Percentiles rank a stretch among this genome's conserved stretches.
Conservation (phyloP, 768 basidiomycete genomes). For the Mycena rebaudengoi region DNA sequence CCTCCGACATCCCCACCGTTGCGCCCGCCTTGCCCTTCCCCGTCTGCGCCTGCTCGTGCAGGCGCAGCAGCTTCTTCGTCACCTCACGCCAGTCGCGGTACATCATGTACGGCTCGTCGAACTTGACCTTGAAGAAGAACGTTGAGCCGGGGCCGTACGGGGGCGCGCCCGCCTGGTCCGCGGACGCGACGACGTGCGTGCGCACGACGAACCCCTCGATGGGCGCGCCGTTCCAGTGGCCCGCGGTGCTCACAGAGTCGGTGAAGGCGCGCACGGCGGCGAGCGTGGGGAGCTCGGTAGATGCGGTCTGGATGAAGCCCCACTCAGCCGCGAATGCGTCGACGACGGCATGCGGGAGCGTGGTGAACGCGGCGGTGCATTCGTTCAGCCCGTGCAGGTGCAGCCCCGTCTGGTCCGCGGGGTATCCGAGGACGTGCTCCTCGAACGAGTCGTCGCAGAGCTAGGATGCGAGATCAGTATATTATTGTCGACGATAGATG, state of each 20-base stretch:
- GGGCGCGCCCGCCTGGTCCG: slow-evolving; percentile 37
- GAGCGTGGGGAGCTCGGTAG: slow-evolving; percentile 66
- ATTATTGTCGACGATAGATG: background rate
- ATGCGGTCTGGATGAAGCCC: slow-evolving; percentile 88
- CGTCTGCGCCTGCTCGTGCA: slow-evolving; percentile 35
- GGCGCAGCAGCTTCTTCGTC: slow-evolving; percentile 74
- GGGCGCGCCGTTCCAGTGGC: slow-evolving; percentile 38
- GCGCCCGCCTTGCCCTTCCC: slow-evolving; percentile 25
- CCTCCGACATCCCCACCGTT: slow-evolving; percentile 33
- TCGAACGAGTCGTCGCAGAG: slow-evolving; percentile 98
- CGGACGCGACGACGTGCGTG: slow-evolving; percentile 12
- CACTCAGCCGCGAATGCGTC: slow-evolving; percentile 86
- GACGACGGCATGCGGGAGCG: slow-evolving; percentile 71
- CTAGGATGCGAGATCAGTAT: slow-evolving; percentile 45
- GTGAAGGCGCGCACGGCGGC: slow-evolving; percentile 79
- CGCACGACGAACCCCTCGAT: slow-evolving; percentile 28
- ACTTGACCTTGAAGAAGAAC: slow-evolving; percentile 99
- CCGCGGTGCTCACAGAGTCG: slow-evolving; percentile 66
- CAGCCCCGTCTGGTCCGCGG: slow-evolving; percentile 84
- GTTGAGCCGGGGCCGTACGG: slow-evolving; percentile 84
- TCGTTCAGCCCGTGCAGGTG: slow-evolving; percentile 93
- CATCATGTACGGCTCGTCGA: slow-evolving; percentile 98
- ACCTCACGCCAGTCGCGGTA: slow-evolving; percentile 98
- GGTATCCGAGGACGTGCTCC: slow-evolving; percentile 91
- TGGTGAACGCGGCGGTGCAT: slow-evolving; percentile 71